phyloP scores from a whole-genome alignment of 1,284 basidiomycete species.

The Ustilago trichophora region DNA sequence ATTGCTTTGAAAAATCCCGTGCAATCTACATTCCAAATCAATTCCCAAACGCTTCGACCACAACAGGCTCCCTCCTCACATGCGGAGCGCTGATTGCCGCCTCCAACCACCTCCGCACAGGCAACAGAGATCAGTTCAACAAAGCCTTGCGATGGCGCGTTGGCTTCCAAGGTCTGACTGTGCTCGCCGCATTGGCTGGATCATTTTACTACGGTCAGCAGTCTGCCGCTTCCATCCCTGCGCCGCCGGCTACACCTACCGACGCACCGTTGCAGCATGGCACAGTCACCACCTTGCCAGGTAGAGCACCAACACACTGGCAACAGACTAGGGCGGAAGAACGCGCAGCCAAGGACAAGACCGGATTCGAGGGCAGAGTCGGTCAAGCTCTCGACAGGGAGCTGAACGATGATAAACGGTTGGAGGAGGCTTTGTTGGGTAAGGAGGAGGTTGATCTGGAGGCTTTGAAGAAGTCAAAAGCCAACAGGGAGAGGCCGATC shows the following conservation, averaged over 20 bases:
- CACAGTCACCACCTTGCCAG: conserved; percentile 33
- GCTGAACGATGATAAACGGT: conserved; percentile 34
- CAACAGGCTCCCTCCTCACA: conserved; percentile 60
- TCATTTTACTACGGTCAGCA: conserved; percentile 54
- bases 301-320: conserved; percentile 34
- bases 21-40: no score
- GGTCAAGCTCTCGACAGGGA: conserved; percentile 26
- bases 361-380: conserved; percentile 24
- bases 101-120: conserved; percentile 57
- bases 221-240: conserved; percentile 25
- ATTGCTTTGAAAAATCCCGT: no score
- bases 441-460: conserved; percentile 41
- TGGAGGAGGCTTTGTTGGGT: conserved; percentile 45
- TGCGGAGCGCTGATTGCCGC: conserved; percentile 60
- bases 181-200: conserved; percentile 58
- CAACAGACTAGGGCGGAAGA: conserved; percentile 40
- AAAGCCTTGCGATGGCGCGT: conserved; percentile 64
- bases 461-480: conserved; percentile 7
- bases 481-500: conserved; percentile 18
- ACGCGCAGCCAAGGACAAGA: conserved; percentile 21
- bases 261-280: conserved; percentile 26
- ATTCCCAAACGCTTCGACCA: no score
- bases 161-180: conserved; percentile 63
- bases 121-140: conserved; percentile 62
- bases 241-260: conserved; percentile 12